These are phyloP conservation scores for Candida wancherniae DNA, from an alignment of 805 yeast species.

Conservation along the genomic window DNA sequence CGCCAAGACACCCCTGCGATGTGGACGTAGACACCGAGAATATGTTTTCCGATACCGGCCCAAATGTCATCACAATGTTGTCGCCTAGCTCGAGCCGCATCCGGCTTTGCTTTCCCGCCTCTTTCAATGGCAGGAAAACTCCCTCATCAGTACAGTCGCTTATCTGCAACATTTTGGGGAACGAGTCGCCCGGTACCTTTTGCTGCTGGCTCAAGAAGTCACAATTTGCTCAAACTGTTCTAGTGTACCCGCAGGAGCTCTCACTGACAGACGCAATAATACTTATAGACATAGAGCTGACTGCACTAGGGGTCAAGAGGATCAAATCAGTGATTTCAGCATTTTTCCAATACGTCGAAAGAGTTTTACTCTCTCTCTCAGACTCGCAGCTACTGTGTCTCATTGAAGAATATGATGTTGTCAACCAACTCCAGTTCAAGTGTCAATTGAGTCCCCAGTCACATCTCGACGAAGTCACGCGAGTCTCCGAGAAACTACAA, in stretches of 20 bases:
- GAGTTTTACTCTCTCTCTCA: slow-evolving; percentile 3
- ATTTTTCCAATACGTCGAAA: slow-evolving; percentile 28
- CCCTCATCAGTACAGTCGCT: slow-evolving; percentile 28
- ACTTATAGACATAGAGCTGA: slow-evolving; percentile 47
- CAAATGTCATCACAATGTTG: slow-evolving; percentile 33
- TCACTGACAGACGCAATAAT: slow-evolving; percentile 36
- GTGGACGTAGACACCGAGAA: too few relatives aligned
- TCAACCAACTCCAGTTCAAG: slow-evolving; percentile 42
- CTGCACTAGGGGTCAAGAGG: slow-evolving; percentile 41
- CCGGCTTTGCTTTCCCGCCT: slow-evolving; percentile 46
- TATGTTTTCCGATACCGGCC: slow-evolving; percentile 11
- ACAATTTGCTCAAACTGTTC: slow-evolving; percentile 34
- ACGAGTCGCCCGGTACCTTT: slow-evolving; percentile 52
- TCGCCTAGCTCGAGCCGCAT: slow-evolving; percentile 30
- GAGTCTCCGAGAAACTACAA: slow-evolving; percentile 8
- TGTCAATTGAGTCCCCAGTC: slow-evolving; percentile 19
- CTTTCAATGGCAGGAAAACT: neutral
- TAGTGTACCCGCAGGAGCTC: slow-evolving; percentile 40
- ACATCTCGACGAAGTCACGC: slow-evolving; percentile 5
- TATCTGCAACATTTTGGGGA: slow-evolving; percentile 61
- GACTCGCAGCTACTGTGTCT: slow-evolving; percentile 30
- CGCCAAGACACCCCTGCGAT: slow-evolving; percentile 1
- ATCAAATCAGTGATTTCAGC: slow-evolving; percentile 28
- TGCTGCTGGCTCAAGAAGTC: slow-evolving; percentile 32
- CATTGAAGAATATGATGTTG: slow-evolving; percentile 44